A percentile compares a stretch with the other conserved stretches of the same genome.
phyloP scores from a whole-genome alignment of 2,329 filamentous ascomycete species.

The Onygenales sp. region DNA sequence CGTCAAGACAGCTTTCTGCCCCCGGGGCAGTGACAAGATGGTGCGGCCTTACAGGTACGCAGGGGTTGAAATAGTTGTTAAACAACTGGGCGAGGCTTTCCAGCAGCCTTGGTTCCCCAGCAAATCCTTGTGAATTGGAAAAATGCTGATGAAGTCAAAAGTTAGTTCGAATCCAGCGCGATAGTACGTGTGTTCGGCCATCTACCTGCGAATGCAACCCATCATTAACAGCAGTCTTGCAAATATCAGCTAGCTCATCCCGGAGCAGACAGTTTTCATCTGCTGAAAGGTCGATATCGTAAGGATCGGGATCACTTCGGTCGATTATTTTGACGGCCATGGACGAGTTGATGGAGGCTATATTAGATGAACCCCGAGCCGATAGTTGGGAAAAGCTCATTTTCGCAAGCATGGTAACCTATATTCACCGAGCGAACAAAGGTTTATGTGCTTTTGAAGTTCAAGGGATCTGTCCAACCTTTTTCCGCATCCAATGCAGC shows the following conservation, averaged over 20 bases:
- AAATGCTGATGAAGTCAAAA: constrained; percentile 5
- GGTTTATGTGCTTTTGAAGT: neutral
- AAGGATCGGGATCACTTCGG: neutral
- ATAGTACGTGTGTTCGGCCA: no score
- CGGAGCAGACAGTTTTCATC: constrained; percentile 10
- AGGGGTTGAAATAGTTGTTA: constrained; percentile 20
- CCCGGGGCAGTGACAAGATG: constrained; percentile 16
- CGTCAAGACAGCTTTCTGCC: constrained; percentile 14
- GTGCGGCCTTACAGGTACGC: constrained; percentile 10
- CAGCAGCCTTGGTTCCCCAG: constrained; percentile 15
- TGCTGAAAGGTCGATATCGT: constrained; percentile 9
- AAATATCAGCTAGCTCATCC: constrained; percentile 9
- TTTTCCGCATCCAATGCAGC: neutral
- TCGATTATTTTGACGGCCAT: neutral
- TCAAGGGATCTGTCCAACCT: neutral
- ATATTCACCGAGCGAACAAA: neutral
- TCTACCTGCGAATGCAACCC: constrained; percentile 6
- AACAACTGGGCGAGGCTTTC: constrained; percentile 14
- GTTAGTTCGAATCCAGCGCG: neutral
- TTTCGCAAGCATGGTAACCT: neutral
- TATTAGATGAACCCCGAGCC: neutral
- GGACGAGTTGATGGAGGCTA: neutral
- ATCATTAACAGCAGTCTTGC: constrained; percentile 4
- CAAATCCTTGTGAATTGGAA: constrained; percentile 13
- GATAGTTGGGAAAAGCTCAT: neutral